Evolutionary conservation across 2,329 filamentous ascomycete genomes (phyloP), one percentile per base, ranked within the genome.

Genomic region (Proliferodiscus dingleyae): DNA sequence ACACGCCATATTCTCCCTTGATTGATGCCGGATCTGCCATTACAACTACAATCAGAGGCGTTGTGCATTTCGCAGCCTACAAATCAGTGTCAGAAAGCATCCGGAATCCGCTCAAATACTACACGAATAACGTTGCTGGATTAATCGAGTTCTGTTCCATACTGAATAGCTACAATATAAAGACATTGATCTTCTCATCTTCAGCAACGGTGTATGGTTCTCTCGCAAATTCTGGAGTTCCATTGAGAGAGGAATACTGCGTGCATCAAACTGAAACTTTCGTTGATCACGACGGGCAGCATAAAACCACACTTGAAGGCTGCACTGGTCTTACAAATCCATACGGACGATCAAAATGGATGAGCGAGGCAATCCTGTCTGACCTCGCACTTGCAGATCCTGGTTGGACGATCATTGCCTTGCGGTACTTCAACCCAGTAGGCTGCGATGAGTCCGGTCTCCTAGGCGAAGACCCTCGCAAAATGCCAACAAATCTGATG

Each of bases 51-150:
- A 80, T 83, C 47, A 65, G 67, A 0, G 80, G 79, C 1, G 78
- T 84, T 19, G 82, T 85, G 47, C 81, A 85, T 58, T 84, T 84
- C 52, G 81, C 80, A 9, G 80, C 80, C 1, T 78, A 77, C 68
- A 84, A 84, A 61, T 78, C 80, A 2, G 79, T 84, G 0, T 73
- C 73, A 24, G 79, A 84, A 54, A 81, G 77, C 30, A 82, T 83
- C 44, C 63, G 64, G 18, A 68, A 70, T 53, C 80, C 80, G 0
- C 64, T 84, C 42, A 73, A 73, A 47, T 84, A 84, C 63, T 84
- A 84, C 64, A 70, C 71, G 50, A 84, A 83, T 68, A 84, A 84
- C 50, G 78, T 84, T 32, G 76, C 73, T 55, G 80, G 80, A 0
- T 66, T 83, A 5, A 68, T 84, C 34, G 71, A 80, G 47, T 73